These are phyloP conservation scores for Gaertneriomyces sp. DNA, from an alignment of 192 early-diverging fungal genomes.

Conservation along the genomic window DNA sequence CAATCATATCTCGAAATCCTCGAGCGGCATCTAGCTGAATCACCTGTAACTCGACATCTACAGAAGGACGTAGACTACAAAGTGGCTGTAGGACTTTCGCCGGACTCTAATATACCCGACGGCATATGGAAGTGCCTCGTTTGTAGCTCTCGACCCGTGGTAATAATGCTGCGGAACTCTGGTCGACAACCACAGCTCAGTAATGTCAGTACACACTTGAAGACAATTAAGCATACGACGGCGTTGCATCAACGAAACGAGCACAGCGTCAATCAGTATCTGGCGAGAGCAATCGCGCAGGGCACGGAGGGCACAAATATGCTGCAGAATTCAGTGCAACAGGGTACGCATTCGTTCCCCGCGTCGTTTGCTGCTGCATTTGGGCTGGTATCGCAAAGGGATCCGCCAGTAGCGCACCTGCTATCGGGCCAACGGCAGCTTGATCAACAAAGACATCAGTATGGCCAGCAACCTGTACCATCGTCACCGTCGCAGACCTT, in stretches of 20 bases:
- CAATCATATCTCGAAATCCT: constrained; percentile 5
- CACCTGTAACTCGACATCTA: constrained; percentile 25
- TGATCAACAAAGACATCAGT: too few relatives aligned
- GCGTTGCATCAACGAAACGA: constrained; percentile 8
- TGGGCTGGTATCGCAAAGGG: neutral
- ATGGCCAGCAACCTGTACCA: too few relatives aligned
- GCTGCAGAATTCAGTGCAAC: neutral
- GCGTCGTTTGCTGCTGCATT: neutral
- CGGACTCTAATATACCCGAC: constrained; percentile 12
- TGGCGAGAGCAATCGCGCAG: neutral
- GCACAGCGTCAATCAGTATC: neutral
- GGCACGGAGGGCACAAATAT: neutral
- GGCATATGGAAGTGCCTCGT: constrained; percentile 32
- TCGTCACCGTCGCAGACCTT: too few relatives aligned
- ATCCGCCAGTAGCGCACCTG: neutral
- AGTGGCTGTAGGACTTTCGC: constrained; percentile 12
- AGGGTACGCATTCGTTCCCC: neutral
- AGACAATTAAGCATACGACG: constrained; percentile 27
- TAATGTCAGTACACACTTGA: constrained; percentile 29
- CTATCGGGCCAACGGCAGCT: neutral
- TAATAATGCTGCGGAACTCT: constrained; percentile 27
- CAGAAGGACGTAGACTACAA: constrained; percentile 27
- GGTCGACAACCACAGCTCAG: constrained; percentile 32
- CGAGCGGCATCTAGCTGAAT: constrained; percentile 26
- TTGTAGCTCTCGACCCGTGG: constrained; percentile 25